Percentiles rank a stretch among this genome's conserved stretches.
These are phyloP conservation scores for Umbelopsis sp. DNA, from an alignment of 192 early-diverging fungal genomes.

Conservation along the genomic window DNA sequence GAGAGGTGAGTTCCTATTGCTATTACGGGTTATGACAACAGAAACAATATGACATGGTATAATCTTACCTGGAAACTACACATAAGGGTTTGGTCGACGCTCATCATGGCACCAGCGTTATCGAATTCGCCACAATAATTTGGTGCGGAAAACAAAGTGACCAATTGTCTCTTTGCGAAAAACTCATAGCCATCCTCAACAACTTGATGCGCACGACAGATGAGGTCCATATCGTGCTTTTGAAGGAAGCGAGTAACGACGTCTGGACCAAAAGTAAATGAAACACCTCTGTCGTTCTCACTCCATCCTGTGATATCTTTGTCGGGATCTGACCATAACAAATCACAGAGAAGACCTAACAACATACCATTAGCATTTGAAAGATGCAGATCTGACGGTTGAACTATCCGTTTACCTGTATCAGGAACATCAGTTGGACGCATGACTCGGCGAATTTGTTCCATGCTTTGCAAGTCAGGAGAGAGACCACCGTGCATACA, in stretches of 20 bases:
- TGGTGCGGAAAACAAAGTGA: slow-evolving; percentile 96
- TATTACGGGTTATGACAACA: neutral
- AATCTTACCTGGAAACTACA: slow-evolving; percentile 73
- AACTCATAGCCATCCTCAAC: slow-evolving; percentile 99
- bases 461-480: slow-evolving; percentile 96
- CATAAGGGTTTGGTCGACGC: slow-evolving; percentile 83
- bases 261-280: slow-evolving; percentile 97
- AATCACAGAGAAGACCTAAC: slow-evolving; percentile 86
- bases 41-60: neutral
- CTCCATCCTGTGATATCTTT: slow-evolving; percentile 95
- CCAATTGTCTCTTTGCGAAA: slow-evolving; percentile 94
- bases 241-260: slow-evolving; percentile 91
- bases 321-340: slow-evolving; percentile 97
- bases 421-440: slow-evolving; percentile 97
- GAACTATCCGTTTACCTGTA: slow-evolving; percentile 61
- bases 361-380: neutral
- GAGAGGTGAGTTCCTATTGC: too few species aligned
- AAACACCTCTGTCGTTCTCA: slow-evolving; percentile 96
- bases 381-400: neutral
- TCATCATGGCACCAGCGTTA: slow-evolving; percentile 90
- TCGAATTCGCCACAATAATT: slow-evolving; percentile 96
- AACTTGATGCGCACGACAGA: slow-evolving; percentile 98
- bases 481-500: slow-evolving; percentile 98
- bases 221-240: slow-evolving; percentile 96
- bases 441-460: slow-evolving; percentile 96